Base-by-base conservation (phyloP, 345 rosid genomes). In the Melastoma malabathricum region DNA sequence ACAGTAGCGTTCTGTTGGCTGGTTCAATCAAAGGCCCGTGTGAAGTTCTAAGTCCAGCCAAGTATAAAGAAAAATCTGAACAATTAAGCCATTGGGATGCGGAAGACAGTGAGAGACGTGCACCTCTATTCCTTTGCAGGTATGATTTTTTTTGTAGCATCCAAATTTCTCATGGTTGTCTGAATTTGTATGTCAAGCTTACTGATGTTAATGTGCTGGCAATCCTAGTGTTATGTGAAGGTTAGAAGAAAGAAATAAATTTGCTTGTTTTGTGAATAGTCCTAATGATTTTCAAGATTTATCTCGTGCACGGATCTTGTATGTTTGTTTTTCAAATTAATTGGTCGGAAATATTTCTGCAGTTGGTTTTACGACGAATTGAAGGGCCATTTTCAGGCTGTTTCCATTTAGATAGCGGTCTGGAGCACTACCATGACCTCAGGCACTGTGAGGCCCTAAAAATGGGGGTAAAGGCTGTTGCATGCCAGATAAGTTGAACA, bases 291-390 rank as follows among this genome's bases (percentile, higher is more conserved):
- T 34, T 8, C 18, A 38, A 20, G 13, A 18, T 17, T 22, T 22
- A 22, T 22, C 4, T 2, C 25, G 25, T 4, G 18, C 27, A 19
- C 15, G 44, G 15, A 27, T 50, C 25, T 50, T 0, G 41, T 41
- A 8, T 50, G 3, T 27, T 20, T 17, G 15, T 27, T 27, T 50
- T 17, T 34, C 8, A 7, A 51, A 31, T 34, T 51, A 18, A 48
- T 13, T 2, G 41, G 41, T 6, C 2, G 12, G 9, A 34, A 34
- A 34, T 34, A 34, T 4, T 51, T 17, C 58, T 68, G 72, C 82
- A 79, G 90, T 43, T 77, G 90, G 86, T 76, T 80, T 62, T 83
- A 68, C 41, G 86, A 83, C 62, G 76, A 77, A 66, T 23, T 27
- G 20, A 77, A 75, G 66, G 76, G 80, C 38, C 70, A 44, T 46